These are phyloP conservation scores for Penicillium decumbens DNA, from an alignment of 2,329 filamentous ascomycete species.

Conservation along the genomic window DNA sequence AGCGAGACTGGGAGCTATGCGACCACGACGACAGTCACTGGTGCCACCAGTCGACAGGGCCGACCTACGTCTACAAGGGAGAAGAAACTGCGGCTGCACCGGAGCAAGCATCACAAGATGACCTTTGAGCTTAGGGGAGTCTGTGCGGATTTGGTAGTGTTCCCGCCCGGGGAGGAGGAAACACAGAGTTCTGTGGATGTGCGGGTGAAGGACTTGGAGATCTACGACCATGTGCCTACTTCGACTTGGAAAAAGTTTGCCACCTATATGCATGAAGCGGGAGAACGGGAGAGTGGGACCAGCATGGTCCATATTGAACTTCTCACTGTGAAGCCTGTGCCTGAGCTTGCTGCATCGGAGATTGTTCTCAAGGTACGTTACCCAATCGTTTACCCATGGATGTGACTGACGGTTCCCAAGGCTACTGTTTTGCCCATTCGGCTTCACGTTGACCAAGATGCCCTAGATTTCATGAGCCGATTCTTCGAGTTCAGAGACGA, in stretches of 20 bases:
- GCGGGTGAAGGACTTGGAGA: constrained; percentile 73
- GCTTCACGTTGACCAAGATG: constrained; percentile 94
- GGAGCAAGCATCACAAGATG: constrained; percentile 91
- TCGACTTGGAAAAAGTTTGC: constrained; percentile 99
- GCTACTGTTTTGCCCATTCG: constrained; percentile 75
- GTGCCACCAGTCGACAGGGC: constrained; percentile 35
- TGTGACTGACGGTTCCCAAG: constrained; percentile 29
- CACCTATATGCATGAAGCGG: constrained; percentile 83
- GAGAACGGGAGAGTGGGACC: constrained; percentile 77
- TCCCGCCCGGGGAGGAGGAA: constrained; percentile 70
- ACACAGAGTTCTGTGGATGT: constrained; percentile 85
- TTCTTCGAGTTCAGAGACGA: constrained; percentile 99
- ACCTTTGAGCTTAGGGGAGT: constrained; percentile 87
- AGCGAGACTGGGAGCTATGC: constrained; percentile 89
- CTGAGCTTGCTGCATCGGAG: constrained; percentile 80
- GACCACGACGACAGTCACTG: constrained; percentile 59
- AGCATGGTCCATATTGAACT: constrained; percentile 89
- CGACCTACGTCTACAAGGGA: constrained; percentile 37
- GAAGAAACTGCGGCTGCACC: constrained; percentile 67
- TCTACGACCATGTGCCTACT: constrained; percentile 89
- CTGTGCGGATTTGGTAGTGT: constrained; percentile 74
- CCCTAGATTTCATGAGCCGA: constrained; percentile 89
- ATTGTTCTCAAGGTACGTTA: constrained; percentile 65
- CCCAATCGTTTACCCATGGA: constrained; percentile 3
- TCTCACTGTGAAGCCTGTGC: constrained; percentile 79